phyloP scores from a whole-genome alignment of 768 basidiomycete species.

The Vararia minispora region DNA sequence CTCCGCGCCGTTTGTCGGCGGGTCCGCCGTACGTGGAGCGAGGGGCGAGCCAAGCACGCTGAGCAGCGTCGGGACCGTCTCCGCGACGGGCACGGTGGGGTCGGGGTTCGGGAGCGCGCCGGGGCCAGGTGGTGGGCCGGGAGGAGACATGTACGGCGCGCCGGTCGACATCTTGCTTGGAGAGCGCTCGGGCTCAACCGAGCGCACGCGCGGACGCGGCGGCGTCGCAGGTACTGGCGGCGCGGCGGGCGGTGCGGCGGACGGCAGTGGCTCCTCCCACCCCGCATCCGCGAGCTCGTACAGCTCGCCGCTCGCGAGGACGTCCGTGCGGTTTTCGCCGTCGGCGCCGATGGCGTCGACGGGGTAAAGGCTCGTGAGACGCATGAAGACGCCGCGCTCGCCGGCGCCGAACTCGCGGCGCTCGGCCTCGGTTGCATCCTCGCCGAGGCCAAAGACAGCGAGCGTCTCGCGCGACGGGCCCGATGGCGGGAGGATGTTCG shows the following conservation, averaged over 20 bases:
- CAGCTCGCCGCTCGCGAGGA: slow-evolving; percentile 62
- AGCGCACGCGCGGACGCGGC: background rate
- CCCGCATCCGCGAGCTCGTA: slow-evolving; percentile 72
- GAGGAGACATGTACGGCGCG: slow-evolving; percentile 19
- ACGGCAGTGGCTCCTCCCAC: slow-evolving; percentile 35
- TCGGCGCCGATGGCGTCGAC: slow-evolving; percentile 37
- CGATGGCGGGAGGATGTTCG: slow-evolving; percentile 48
- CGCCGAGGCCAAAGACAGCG: slow-evolving; percentile 7
- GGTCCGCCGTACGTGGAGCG: background rate
- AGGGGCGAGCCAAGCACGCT: background rate
- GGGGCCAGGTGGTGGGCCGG: slow-evolving; percentile 24
- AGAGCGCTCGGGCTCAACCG: too few relatives aligned
- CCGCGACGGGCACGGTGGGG: slow-evolving; percentile 14
- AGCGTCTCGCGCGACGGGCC: slow-evolving; percentile 29
- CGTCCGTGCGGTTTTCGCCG: slow-evolving; percentile 55
- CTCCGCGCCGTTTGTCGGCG: background rate
- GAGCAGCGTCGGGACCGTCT: slow-evolving; percentile 11
- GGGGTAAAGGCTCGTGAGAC: slow-evolving; percentile 51
- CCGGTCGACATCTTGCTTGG: slow-evolving; percentile 13
- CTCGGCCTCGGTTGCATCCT: slow-evolving; percentile 7
- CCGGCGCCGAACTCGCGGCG: slow-evolving; percentile 33
- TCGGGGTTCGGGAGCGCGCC: slow-evolving; percentile 22
- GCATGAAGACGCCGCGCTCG: slow-evolving; percentile 62
- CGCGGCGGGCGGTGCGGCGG: background rate
- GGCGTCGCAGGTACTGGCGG: slow-evolving; percentile 4